Evolutionary conservation across 148 eudicot genomes (phyloP), one percentile per base, ranked within the genome.

Genomic region (Cornus suecica): DNA sequence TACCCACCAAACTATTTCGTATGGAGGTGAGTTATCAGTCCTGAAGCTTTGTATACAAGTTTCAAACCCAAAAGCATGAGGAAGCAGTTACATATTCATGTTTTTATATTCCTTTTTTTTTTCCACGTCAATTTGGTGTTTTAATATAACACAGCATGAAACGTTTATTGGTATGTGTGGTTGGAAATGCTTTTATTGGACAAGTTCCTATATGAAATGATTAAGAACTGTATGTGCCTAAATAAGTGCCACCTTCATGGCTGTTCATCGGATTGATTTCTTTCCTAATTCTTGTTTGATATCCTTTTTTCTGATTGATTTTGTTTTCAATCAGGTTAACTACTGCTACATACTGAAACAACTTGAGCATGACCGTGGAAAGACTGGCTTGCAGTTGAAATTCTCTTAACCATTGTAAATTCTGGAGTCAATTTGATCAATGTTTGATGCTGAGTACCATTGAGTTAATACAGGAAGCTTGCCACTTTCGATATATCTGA

Each of bases 1-100:
- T 92, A 70, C 99, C 99, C 3, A 90, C 97, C 41, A 89, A 87
- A 76, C 66, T 92, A n/a, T 90, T 94, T 76, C 97, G 94, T 64
- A 81, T 94, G 92, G 97, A 94, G 97, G 99, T 92, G 37, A 89
- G 86, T 79, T 69, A 37, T 79, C 64, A 45, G 25, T 72, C 78
- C 74, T 83, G 29, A 34, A 1, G 3, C 24, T 22, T 2, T 58
- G n/a, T n/a, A 58, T 48, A 37, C 42, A 3, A 4, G 42, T 37
- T 37, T 1, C 42, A 37, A 37, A 37, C 42, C 7, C 42, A 37
- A 37, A 6, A 37, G 9, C 4, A 6, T 37, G 42, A 1, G 42
- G 10, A 37, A 10, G 42, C 8, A 1, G 42, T 37, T 37, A 37
- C 6, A 37, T 37, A 37, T 37, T 37, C 42, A 37, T 4, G 9